A percentile compares a stretch with the other conserved stretches of the same genome.
phyloP scores from a whole-genome alignment of 805 yeast genomes.

The Yarrowia sp. region DNA sequence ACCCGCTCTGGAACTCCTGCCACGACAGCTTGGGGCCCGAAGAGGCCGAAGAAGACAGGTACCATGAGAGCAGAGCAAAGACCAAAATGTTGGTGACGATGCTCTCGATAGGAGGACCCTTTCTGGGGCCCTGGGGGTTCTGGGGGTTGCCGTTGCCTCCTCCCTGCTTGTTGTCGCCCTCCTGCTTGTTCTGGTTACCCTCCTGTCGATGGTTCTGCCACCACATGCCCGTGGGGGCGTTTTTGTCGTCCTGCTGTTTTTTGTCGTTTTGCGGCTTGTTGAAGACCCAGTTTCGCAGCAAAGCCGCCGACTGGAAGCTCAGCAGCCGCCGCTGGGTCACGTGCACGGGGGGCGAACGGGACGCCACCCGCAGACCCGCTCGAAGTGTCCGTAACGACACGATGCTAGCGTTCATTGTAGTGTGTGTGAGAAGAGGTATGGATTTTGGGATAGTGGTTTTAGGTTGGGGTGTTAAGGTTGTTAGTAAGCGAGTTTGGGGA shows the following conservation, averaged over 20 bases:
- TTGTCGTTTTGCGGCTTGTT: conserved; percentile 2
- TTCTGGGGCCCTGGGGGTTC: not conserved
- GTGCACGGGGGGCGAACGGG: not conserved
- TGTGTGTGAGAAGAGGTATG: not conserved
- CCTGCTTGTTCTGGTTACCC: not conserved
- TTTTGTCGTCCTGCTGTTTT: conserved; percentile 7
- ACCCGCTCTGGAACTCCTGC: conserved; percentile 82
- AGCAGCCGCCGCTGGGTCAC: not conserved
- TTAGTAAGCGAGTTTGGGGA: not conserved
- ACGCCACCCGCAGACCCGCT: conserved; percentile 2
- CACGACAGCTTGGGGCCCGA: conserved; percentile 46
- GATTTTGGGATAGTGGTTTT: not conserved
- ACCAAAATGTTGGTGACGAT: conserved; percentile 10
- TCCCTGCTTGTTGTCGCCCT: not conserved
- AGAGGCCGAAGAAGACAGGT: not conserved
- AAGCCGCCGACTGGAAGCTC: not conserved
- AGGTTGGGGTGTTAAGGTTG: not conserved
- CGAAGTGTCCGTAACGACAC: conserved; percentile 26
- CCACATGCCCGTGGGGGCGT: conserved; percentile 13
- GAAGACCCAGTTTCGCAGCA: conserved; percentile 10
- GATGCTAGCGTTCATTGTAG: conserved; percentile 11
- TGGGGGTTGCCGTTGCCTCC: no score
- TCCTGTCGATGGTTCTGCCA: conserved; percentile 20
- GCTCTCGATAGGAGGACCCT: conserved; percentile 13
- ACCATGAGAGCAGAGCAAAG: conserved; percentile 27